These are phyloP conservation scores for Smittium mucronatum DNA, from an alignment of 371 early-diverging fungal species.

Conservation along the genomic window DNA sequence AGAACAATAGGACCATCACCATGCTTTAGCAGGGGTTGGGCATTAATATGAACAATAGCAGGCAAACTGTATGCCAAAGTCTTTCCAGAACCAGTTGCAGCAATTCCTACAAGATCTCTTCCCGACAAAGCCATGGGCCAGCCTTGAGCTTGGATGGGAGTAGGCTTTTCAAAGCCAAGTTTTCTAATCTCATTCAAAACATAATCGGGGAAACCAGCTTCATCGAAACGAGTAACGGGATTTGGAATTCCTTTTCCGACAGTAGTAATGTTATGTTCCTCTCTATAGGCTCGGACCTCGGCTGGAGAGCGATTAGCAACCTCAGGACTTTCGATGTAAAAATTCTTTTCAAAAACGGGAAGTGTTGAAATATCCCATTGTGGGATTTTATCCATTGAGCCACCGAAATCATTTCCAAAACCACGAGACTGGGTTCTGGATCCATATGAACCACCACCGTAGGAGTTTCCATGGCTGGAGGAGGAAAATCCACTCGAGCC, in stretches of 20 bases:
- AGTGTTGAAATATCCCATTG: slow-evolving; percentile 54
- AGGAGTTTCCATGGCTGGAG: background rate
- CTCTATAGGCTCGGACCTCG: slow-evolving; percentile 51
- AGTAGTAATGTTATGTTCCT: slow-evolving; percentile 55
- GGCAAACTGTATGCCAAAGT: slow-evolving; percentile 96
- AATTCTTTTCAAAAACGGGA: slow-evolving; percentile 83
- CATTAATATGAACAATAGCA: slow-evolving; percentile 96
- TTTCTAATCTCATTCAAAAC: slow-evolving; percentile 73
- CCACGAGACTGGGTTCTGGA: background rate
- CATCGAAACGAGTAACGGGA: slow-evolving; percentile 67
- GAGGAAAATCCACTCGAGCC: background rate
- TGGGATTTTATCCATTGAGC: background rate
- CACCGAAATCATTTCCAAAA: background rate
- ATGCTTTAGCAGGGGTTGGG: slow-evolving; percentile 83
- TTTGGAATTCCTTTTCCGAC: slow-evolving; percentile 57
- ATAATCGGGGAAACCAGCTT: slow-evolving; percentile 71
- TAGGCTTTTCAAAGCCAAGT: slow-evolving; percentile 82
- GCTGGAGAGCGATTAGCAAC: slow-evolving; percentile 44
- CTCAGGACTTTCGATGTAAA: slow-evolving; percentile 63
- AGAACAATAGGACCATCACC: slow-evolving; percentile 97
- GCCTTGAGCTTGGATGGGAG: slow-evolving; percentile 97
- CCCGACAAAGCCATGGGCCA: slow-evolving; percentile 99
- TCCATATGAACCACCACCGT: background rate
- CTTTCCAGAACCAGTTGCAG: slow-evolving; percentile 98
- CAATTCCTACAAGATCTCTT: slow-evolving; percentile 96